Evolutionary conservation across 2,329 filamentous ascomycete genomes (phyloP).

Genomic region (Alternaria infectoria): DNA sequence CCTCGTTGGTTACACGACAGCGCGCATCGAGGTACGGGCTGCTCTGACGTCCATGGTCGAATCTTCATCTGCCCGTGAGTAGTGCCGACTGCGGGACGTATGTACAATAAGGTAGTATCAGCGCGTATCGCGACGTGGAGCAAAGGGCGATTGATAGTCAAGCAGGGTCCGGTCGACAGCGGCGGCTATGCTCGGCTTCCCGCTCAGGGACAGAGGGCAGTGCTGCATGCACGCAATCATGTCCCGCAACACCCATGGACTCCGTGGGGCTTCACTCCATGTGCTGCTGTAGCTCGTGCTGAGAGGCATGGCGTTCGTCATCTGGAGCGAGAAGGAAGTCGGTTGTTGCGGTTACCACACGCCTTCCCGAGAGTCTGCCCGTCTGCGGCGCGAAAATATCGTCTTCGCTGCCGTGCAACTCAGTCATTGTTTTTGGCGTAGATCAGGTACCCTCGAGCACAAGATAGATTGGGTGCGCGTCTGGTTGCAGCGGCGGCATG

Average conservation of each 20-base stretch:
- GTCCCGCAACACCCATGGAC: conserved; percentile 17
- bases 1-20: conserved; percentile 15
- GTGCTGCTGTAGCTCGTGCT: conserved; percentile 4
- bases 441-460: conserved; percentile 6
- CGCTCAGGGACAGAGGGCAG: conserved; percentile 14
- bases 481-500: not conserved
- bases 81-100: not conserved
- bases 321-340: not conserved
- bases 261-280: conserved; percentile 9
- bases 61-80: not conserved
- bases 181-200: conserved; percentile 29
- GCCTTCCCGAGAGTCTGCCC: conserved; percentile 4
- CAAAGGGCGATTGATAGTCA: not conserved
- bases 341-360: not conserved
- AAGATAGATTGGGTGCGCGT: not conserved
- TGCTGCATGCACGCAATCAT: conserved; percentile 26
- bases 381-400: not conserved
- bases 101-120: not conserved
- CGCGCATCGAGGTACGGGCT: conserved; percentile 1
- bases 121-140: conserved; percentile 18
- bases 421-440: conserved; percentile 8
- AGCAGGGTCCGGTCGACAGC: conserved; percentile 13
- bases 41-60: not conserved
- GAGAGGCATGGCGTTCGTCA: conserved; percentile 5
- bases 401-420: conserved; percentile 13